Evolutionary conservation across 106 monocot species (phyloP), one percentile per base, ranked within the genome.

Genomic region (Allium cepa): DNA sequence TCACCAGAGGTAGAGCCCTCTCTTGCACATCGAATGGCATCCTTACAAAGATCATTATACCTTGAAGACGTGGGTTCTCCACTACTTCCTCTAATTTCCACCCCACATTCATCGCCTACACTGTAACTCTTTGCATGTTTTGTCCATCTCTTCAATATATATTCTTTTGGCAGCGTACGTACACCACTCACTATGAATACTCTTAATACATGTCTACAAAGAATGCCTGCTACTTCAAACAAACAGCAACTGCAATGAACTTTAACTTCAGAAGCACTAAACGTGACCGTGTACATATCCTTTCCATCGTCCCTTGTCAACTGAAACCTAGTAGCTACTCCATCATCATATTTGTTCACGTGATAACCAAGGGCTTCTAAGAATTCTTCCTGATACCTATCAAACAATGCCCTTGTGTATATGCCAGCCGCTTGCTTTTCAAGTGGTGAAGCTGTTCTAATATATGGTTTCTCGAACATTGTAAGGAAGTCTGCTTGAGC

Each of bases 121-220:
- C 61, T 56, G 57, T 57, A 69, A 50, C 79, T 75, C 71, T 85
- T 85, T 55, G 89, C 85, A 75, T 85, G 74, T 68, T 77, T 89
- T 17, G 85, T 89, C 89, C 89, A 89, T 47, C 89, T 56, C 75
- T 85, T 89, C 71, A 85, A 72, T 50, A 89, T 82, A 64, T 82
- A 85, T 17, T 79, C 71, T 66, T 78, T 82, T 13, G 89, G 89
- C 69, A 89, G 79, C 11, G 53, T 75, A 12, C 89, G 81, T 14
- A 89, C 53, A 48, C 79, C 77, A 22, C 62, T 59, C 4, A 85
- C 66, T 60, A 89, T 72, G 50, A 89, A 85, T 50, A 89, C 74
- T 69, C 60, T 79, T 53, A 89, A 52, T 4, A 78, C 81, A 78
- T 89, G 89, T 63, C 89, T 74, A 66, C 89, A 89, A 72, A 89